phyloP scores from a whole-genome alignment of 225 moss, liverwort and hornwort genomes.

The Ulota crispa region DNA sequence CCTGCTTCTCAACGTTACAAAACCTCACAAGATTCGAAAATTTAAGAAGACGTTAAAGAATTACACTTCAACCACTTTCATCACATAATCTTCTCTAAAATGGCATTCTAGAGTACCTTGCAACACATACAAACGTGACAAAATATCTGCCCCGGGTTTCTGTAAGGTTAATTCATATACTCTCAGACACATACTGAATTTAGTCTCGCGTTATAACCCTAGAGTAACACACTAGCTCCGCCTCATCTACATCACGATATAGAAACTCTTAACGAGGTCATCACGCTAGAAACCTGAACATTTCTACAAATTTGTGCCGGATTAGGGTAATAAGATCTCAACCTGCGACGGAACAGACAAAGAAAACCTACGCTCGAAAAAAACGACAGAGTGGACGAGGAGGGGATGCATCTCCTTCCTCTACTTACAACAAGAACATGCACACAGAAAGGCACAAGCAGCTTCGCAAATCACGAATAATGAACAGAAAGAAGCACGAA shows the following conservation, averaged over 20 bases:
- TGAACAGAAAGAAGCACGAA: neutral
- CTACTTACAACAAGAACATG: neutral
- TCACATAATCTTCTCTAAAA: neutral
- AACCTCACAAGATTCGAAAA: neutral
- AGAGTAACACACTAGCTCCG: neutral
- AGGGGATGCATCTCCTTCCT: neutral
- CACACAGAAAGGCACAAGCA: neutral
- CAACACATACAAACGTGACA: neutral
- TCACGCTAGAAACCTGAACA: neutral
- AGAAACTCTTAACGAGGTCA: neutral
- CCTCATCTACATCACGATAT: neutral
- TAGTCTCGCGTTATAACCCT: neutral
- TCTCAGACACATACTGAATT: neutral
- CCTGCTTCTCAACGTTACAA: neutral
- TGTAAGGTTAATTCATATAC: too few species aligned
- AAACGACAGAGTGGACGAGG: neutral
- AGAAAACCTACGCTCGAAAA: neutral
- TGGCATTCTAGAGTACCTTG: neutral
- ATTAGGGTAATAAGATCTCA: neutral
- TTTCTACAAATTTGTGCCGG: neutral
- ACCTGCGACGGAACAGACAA: neutral
- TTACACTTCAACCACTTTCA: neutral
- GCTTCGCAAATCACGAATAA: neutral
- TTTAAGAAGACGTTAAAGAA: neutral
- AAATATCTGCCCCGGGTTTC: too few species aligned